Percentiles rank a stretch among this genome's conserved stretches.
These are phyloP conservation scores for Arthroderma uncinatum DNA, from an alignment of 2,329 filamentous ascomycete species.

Conservation along the genomic window DNA sequence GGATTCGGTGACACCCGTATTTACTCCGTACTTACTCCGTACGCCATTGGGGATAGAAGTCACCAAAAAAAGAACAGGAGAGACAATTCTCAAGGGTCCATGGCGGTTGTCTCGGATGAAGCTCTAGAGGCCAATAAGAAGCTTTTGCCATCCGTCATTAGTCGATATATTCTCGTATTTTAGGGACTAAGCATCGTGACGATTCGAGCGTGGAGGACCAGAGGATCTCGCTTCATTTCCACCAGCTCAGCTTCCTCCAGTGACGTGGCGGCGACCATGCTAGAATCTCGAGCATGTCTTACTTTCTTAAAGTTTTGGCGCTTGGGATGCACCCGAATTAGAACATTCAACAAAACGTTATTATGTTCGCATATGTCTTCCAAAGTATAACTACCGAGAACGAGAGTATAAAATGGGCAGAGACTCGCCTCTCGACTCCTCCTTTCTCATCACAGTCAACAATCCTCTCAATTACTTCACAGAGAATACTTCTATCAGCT, in stretches of 20 bases:
- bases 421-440: neutral
- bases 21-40: too few relatives aligned
- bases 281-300: neutral
- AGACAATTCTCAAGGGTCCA: neutral
- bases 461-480: neutral
- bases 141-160: neutral
- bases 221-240: neutral
- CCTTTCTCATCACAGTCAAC: neutral
- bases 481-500: neutral
- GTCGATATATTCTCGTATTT: neutral
- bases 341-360: neutral
- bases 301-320: slow-evolving; percentile 1
- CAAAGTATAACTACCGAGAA: neutral
- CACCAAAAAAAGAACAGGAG: neutral
- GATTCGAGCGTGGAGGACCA: neutral
- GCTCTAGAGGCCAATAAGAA: neutral
- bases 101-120: neutral
- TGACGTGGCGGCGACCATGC: neutral
- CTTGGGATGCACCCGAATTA: neutral
- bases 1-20: too few relatives aligned
- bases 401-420: neutral
- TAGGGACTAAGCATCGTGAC: neutral
- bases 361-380: too few relatives aligned
- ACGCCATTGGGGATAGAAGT: neutral
- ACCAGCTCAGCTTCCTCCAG: neutral